Evolutionary conservation across 805 yeast species (phyloP).

Genomic region (Myxozyma udenii): DNA sequence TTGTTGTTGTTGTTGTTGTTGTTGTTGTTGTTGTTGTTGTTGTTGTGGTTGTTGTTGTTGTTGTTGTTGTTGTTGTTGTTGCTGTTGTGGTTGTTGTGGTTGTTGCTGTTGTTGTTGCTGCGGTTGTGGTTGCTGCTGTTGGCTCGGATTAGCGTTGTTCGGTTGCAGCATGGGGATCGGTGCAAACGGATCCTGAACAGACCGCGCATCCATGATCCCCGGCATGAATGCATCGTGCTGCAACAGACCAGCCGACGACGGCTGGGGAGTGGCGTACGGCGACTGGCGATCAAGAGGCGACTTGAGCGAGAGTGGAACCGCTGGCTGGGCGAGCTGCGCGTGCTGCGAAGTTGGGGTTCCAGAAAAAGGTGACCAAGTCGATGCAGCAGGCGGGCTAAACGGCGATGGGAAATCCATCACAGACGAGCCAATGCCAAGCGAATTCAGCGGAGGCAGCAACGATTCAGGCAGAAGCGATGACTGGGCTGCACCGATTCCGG

Average conservation of each 20-base stretch:
- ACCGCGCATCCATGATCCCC: neutral
- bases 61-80: too few relatives aligned
- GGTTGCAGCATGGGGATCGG: too few relatives aligned
- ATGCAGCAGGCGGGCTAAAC: conserved; percentile 3
- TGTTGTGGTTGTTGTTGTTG: too few relatives aligned
- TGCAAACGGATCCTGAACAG: neutral
- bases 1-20: too few relatives aligned
- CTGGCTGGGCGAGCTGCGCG: neutral
- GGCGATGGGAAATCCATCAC: conserved; percentile 11
- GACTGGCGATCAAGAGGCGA: neutral
- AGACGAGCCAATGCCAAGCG: conserved; percentile 1
- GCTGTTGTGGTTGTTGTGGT: too few relatives aligned
- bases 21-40: too few relatives aligned
- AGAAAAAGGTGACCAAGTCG: conserved; percentile 16
- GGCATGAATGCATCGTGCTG: neutral
- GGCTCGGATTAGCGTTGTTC: too few relatives aligned
- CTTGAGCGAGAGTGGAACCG: neutral
- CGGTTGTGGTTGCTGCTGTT: too few relatives aligned
- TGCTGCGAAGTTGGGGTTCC: conserved; percentile 20
- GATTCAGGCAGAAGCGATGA: neutral
- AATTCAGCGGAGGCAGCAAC: conserved; percentile 7
- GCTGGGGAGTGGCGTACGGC: neutral
- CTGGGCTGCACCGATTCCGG: neutral
- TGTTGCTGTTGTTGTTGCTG: too few relatives aligned
- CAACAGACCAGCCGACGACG: neutral